Evolutionary conservation across 2,329 filamentous ascomycete genomes (phyloP), one percentile per base, ranked within the genome.

Genomic region (Ophiostoma australiae): DNA sequence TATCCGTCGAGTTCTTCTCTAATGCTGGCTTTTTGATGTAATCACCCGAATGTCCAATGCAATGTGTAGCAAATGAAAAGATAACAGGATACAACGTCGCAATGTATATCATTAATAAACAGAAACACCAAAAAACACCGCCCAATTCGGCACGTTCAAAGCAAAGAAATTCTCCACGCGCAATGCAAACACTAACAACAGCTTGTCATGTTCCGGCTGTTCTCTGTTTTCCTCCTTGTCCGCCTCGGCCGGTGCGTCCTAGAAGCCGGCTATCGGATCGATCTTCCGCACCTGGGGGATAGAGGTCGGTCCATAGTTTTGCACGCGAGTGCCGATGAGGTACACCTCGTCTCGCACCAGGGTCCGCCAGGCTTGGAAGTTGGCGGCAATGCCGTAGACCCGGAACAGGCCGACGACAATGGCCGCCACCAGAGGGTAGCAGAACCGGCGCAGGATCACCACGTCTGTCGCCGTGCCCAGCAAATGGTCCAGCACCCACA

Each of bases 281-380:
- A 48, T 48, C 44, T 48, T 48, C 17, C 44, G 44, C 44, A 48
- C 44, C 44, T 48, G 44, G 5, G 44, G 44, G 44, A 48, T n/a
- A 48, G 44, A 48, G 1, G 17, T 20, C 44, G 65, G 70, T 0
- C 93, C 92, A 80, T 97, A 97, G 79, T 99, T 99, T 81, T 99
- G 96, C 77, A 99, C 81, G 72, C 94, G 84, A 81, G 99, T 94
- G 1, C 95, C 95, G 77, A 98, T 95, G 65, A 99, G 83, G 79
- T 99, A 99, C 0, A 97, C 94, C 80, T 99, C 96, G 79, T 99
- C 96, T 55, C 93, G 85, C 67, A 99, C 93, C 72, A 90, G 87
- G 71, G 89, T 84, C 76, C 91, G 88, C 94, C 94, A 98, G 27
- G 87, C 82, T 67, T 87, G 86, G 69, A 95, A 85, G 69, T 92